A percentile compares a stretch with the other conserved stretches of the same genome.
phyloP scores from a whole-genome alignment of 108 stramenopile genomes.

The Cyclotella kingstonii region DNA sequence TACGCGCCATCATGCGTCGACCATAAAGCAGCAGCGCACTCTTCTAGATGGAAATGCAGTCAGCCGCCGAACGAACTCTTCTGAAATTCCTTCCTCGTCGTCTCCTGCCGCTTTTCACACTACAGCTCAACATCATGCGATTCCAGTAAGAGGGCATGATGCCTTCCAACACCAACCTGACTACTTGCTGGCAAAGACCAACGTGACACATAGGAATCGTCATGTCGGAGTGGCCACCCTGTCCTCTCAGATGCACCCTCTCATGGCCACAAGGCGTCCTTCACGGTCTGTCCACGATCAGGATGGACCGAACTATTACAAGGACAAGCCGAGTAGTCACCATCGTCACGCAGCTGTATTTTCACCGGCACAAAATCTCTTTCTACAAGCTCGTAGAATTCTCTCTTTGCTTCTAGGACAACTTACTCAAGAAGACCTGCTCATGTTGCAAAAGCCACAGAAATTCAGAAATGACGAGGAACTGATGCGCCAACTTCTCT shows the following conservation, averaged over 20 bases:
- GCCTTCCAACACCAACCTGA: not conserved
- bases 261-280: constrained; percentile 11
- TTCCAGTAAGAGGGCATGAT: not conserved
- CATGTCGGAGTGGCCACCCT: constrained; percentile 22
- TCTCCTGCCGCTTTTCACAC: not conserved
- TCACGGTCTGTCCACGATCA: not conserved
- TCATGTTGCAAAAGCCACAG: constrained; percentile 1
- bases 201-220: not conserved
- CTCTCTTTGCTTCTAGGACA: constrained; percentile 25
- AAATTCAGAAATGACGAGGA: constrained; percentile 22
- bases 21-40: not conserved
- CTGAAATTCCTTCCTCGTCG: not conserved
- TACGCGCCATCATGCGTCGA: not conserved
- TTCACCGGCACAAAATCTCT: constrained; percentile 2
- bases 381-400: constrained; percentile 14
- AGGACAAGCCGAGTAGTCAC: constrained; percentile 8
- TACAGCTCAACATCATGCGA: not conserved
- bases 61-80: not conserved
- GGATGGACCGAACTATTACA: constrained; percentile 6
- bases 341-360: not conserved
- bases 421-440: constrained; percentile 13
- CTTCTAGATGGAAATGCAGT: not conserved
- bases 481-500: constrained; percentile 21
- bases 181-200: not conserved
- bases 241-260: constrained; percentile 26